A percentile compares a stretch with the other conserved stretches of the same genome.
These are phyloP conservation scores for Linnemannia elongata DNA, from an alignment of 192 early-diverging fungal genomes.

Conservation along the genomic window DNA sequence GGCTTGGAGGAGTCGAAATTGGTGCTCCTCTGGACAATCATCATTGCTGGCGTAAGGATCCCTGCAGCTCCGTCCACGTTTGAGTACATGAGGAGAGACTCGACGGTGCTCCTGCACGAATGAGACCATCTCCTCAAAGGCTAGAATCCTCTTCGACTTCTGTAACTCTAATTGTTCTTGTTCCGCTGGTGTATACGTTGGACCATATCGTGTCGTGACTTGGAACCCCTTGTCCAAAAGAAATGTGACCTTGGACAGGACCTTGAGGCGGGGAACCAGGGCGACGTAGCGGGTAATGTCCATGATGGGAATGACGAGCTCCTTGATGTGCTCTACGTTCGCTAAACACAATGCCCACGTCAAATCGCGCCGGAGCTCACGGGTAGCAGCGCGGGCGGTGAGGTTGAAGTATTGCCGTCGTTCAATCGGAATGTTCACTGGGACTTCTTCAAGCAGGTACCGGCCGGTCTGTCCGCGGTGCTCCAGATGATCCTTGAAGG, in stretches of 20 bases:
- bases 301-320: slow-evolving; percentile 15
- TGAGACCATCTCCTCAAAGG: slow-evolving; percentile 10
- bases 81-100: not conserved
- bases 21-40: not conserved
- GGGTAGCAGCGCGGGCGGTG: too few species aligned
- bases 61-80: not conserved
- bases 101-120: slow-evolving; percentile 18
- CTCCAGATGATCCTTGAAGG: too few species aligned
- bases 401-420: too few species aligned
- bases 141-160: not conserved
- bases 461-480: too few species aligned
- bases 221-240: slow-evolving; percentile 12
- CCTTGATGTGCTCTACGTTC: slow-evolving; percentile 1
- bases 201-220: not conserved
- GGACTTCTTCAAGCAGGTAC: too few species aligned
- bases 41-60: not conserved
- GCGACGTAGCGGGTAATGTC: slow-evolving; percentile 16
- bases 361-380: slow-evolving; percentile 16
- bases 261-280: slow-evolving; percentile 6
- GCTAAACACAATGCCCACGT: slow-evolving; percentile 21
- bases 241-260: slow-evolving; percentile 12
- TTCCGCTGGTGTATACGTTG: not conserved
- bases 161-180: too few species aligned
- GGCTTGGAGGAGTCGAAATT: not conserved
- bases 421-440: too few species aligned